Base-by-base conservation (phyloP, 164 flowering plant species). In the Santalum album region DNA sequence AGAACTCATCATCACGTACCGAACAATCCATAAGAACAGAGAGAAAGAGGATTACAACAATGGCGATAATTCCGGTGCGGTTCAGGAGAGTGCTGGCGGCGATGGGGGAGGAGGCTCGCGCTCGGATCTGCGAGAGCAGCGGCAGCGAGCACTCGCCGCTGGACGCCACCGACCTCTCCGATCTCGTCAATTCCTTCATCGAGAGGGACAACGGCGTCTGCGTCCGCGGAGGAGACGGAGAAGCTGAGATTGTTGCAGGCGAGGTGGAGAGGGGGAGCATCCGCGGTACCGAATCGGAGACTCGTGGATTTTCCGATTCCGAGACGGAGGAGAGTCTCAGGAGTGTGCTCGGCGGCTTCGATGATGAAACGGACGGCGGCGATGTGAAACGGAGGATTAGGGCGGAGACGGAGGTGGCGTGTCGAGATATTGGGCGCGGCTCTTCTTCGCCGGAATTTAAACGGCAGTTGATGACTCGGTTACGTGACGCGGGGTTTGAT, bases 101-200 rank as follows among this genome's bases (percentile, higher is more conserved):
- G 7, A 77, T 81, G 36, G 76, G 74, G 17, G 76, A 74, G 50
- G 71, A 49, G 20, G 69, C 75, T 0, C 54, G 69, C 53, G 38
- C 35, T 42, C 60, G 77, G 50, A 63, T 57, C 1, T 75, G 79
- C 64, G 79, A 74, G 45, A 78, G 80, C 73, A 76, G 84, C 61
- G 85, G 86, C 25, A 82, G 87, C 68, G 83, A 80, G 59, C 81
- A 83, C 63, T 75, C 75, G 18, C 62, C 75, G 43, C 72, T 70
- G 43, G 56, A 54, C 48, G 54, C 51, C 18, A 39, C 58, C 1
- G 81, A 79, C 68, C 65, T 85, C 0, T 79, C 78, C 1, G 90
- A 77, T 64, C 81, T 87, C 6, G 80, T 87, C 11, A 70, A 78
- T 18, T 84, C 87, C 19, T 87, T 74, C 43, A 55, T 80, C 0